Conservation (phyloP, 2,329 filamentous ascomycete genomes). For the Pyrenophora teres region DNA sequence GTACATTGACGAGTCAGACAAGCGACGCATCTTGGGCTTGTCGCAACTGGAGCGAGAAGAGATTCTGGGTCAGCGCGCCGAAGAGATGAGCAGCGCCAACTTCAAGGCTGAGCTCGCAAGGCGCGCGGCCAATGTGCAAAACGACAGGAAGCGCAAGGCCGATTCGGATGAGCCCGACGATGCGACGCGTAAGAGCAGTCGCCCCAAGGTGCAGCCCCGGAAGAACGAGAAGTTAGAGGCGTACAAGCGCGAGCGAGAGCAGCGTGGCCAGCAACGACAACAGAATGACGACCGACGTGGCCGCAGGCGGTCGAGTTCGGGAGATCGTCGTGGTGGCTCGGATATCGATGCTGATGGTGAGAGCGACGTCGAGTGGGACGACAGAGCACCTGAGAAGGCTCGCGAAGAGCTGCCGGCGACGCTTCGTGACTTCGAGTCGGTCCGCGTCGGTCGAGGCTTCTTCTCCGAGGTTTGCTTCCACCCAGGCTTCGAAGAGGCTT, state of each 20-base stretch:
- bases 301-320: slow-evolving; percentile 50
- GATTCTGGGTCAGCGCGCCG: slow-evolving; percentile 83
- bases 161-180: slow-evolving; percentile 80
- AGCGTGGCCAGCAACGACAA: slow-evolving; percentile 63
- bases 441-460: slow-evolving; percentile 80
- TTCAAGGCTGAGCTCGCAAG: slow-evolving; percentile 83
- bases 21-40: slow-evolving; percentile 74
- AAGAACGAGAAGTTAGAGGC: slow-evolving; percentile 76
- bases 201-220: slow-evolving; percentile 57
- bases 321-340: slow-evolving; percentile 49
- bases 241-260: slow-evolving; percentile 59
- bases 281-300: slow-evolving; percentile 55
- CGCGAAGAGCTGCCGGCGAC: slow-evolving; percentile 73
- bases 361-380: slow-evolving; percentile 77
- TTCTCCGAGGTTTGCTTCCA: slow-evolving; percentile 94
- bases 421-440: slow-evolving; percentile 80
- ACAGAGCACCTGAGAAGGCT: slow-evolving; percentile 55
- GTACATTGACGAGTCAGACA: slow-evolving; percentile 63
- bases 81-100: slow-evolving; percentile 78
- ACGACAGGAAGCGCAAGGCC: slow-evolving; percentile 73
- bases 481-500: slow-evolving; percentile 81
- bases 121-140: slow-evolving; percentile 69
- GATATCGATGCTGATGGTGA: slow-evolving; percentile 70
- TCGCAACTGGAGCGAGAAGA: slow-evolving; percentile 90
- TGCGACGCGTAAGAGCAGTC: slow-evolving; percentile 68